phyloP scores from a whole-genome alignment of 441 rosid genomes.

The Daphne laureola region DNA sequence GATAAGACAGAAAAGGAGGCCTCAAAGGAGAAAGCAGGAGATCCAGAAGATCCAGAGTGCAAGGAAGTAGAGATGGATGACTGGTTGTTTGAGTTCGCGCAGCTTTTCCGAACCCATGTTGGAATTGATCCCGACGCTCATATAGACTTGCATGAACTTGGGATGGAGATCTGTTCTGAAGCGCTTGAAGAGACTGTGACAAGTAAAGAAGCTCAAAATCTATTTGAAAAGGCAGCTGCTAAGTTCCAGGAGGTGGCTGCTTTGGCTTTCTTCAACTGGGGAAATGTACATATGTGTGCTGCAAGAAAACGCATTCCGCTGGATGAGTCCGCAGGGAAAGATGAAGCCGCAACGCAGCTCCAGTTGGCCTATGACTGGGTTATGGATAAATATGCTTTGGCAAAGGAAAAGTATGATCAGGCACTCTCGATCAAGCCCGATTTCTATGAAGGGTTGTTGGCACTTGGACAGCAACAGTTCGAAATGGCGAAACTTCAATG shows the following conservation, averaged over 20 bases:
- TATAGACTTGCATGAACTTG: slow-evolving; percentile 83
- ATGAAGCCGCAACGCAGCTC: slow-evolving; percentile 54
- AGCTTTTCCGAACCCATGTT: slow-evolving; percentile 75
- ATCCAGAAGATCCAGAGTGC: slow-evolving; percentile 59
- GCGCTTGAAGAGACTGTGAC: slow-evolving; percentile 94
- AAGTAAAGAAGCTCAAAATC: slow-evolving; percentile 75
- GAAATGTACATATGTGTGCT: slow-evolving; percentile 96
- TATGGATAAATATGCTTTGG: slow-evolving; percentile 68
- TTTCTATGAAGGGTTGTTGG: slow-evolving; percentile 85
- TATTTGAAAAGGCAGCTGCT: slow-evolving; percentile 79
- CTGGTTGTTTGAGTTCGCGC: slow-evolving; percentile 95
- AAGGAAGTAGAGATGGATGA: slow-evolving; percentile 93
- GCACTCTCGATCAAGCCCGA: slow-evolving; percentile 81
- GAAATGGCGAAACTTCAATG: slow-evolving; percentile 98
- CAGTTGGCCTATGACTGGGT: slow-evolving; percentile 86
- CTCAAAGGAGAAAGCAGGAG: slow-evolving; percentile 39
- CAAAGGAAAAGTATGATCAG: slow-evolving; percentile 65
- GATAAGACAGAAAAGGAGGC: slow-evolving; percentile 40
- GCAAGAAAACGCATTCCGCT: slow-evolving; percentile 93
- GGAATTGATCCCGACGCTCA: slow-evolving; percentile 96
- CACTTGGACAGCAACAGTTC: slow-evolving; percentile 88
- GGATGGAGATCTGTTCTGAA: slow-evolving; percentile 95
- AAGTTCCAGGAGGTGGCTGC: slow-evolving; percentile 98
- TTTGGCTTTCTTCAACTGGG: slow-evolving; percentile 92
- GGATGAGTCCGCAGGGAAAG: slow-evolving; percentile 70